Evolutionary conservation across 1,284 basidiomycete genomes (phyloP), one percentile per base, ranked within the genome.

Genomic region (Gomphus bonarii): DNA sequence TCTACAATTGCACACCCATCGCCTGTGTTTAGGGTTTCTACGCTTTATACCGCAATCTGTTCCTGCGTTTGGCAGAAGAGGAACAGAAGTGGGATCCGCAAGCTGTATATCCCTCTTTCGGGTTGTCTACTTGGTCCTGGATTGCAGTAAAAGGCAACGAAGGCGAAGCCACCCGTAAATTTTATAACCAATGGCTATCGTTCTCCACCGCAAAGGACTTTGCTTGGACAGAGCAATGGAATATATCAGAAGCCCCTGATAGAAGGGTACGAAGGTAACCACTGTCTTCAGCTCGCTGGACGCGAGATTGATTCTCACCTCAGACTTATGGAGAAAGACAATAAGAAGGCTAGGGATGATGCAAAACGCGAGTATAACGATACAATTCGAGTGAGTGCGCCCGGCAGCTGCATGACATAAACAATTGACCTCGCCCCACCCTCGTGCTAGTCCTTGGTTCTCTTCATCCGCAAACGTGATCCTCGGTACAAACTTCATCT

Each of bases 251-350:
- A 59, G 95, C 93, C 2, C 91, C 91, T 10, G 94, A 97, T 70
- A 78, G 95, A 22, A 81, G 85, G 46, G 79, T 91, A 47, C 80
- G 94, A 65, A 80, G 91, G 81, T 84, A 60, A 49, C 36, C 8
- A 8, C 22, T 35, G 44, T 43, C 10, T 22, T 14, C 50, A n/a
- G n/a, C 38, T 22, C 28, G 11, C 49, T 43, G 48, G 51, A 25
- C 25, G 33, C 52, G 54, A 7, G 30, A 59, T n/a, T 61, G 25
- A 33, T 25, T 22, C 3, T 57, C 38, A 0, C n/a, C 7, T 40
- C 38, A 88, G 91, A 61, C 65, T 93, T 40, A 95, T 99, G 88
- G 97, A 99, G 68, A 91, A 88, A 66, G 97, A 98, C 64, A 99
- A 99, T 70, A 93, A 91, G 70, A 93, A 93, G 64, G 81, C 84